A percentile compares a stretch with the other conserved stretches of the same genome.
Evolutionary conservation across 768 basidiomycete species (phyloP).

Genomic region (Leccinum obscurum): DNA sequence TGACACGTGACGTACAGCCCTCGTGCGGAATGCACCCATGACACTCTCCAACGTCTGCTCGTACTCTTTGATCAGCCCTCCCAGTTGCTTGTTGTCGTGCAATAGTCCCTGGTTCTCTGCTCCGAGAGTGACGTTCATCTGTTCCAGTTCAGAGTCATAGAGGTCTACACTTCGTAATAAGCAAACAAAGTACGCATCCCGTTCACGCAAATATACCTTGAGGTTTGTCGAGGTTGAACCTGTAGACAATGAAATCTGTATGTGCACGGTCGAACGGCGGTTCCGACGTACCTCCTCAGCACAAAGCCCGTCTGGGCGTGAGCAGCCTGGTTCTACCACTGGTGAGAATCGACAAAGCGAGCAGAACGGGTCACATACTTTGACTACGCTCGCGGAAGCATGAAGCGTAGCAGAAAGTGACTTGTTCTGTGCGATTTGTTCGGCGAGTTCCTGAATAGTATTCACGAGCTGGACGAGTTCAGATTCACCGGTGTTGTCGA

Average conservation of each 20-base stretch:
- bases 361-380: slow-evolving; percentile 52
- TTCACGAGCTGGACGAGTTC: slow-evolving; percentile 64
- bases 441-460: slow-evolving; percentile 76
- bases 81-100: slow-evolving; percentile 96
- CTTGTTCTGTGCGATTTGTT: slow-evolving; percentile 81
- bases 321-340: slow-evolving; percentile 72
- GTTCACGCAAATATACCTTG: slow-evolving; percentile 52
- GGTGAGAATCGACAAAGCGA: background rate
- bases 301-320: slow-evolving; percentile 94
- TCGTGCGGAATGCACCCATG: slow-evolving; percentile 88
- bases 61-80: slow-evolving; percentile 89
- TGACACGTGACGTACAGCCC: slow-evolving; percentile 65
- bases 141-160: slow-evolving; percentile 87
- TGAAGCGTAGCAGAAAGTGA: slow-evolving; percentile 71
- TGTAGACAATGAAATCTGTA: slow-evolving; percentile 8
- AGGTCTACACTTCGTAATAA: slow-evolving; percentile 56
- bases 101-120: slow-evolving; percentile 83
- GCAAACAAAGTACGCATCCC: background rate
- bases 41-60: slow-evolving; percentile 94
- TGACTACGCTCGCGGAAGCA: slow-evolving; percentile 70
- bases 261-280: background rate
- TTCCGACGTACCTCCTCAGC: slow-evolving; percentile 61
- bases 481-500: slow-evolving; percentile 53
- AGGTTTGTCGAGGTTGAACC: slow-evolving; percentile 88
- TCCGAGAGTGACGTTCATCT: slow-evolving; percentile 77